Evolutionary conservation across 768 basidiomycete species (phyloP).

Genomic region (Tephrocybe sp.): DNA sequence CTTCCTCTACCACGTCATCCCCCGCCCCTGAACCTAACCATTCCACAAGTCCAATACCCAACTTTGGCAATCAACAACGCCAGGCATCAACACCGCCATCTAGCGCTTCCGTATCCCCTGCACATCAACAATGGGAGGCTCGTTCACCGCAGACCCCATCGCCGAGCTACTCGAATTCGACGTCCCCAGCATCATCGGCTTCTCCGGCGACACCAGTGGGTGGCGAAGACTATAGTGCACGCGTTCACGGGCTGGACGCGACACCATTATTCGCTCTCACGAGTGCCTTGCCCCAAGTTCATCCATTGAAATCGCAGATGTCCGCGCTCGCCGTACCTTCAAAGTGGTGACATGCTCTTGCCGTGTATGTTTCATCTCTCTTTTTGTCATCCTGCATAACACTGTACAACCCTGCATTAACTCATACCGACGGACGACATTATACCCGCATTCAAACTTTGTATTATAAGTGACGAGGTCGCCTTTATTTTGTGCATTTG

Average conservation of each 20-base stretch:
- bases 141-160: slow-evolving; percentile 55
- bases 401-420: slow-evolving; percentile 11
- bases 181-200: slow-evolving; percentile 59
- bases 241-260: slow-evolving; percentile 42
- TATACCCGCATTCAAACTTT: slow-evolving; percentile 9
- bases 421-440: slow-evolving; percentile 14
- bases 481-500: slow-evolving; percentile 3
- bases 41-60: slow-evolving; percentile 47
- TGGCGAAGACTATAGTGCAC: slow-evolving; percentile 47
- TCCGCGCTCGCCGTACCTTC: slow-evolving; percentile 63
- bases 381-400: slow-evolving; percentile 15
- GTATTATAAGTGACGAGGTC: slow-evolving; percentile 10
- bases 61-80: slow-evolving; percentile 37
- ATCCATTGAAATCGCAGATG: slow-evolving; percentile 58
- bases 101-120: slow-evolving; percentile 27
- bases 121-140: slow-evolving; percentile 22
- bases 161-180: slow-evolving; percentile 46
- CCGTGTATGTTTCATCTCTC: slow-evolving; percentile 21
- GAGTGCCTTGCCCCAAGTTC: slow-evolving; percentile 27
- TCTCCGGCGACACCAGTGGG: slow-evolving; percentile 60
- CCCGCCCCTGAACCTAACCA: slow-evolving; percentile 39
- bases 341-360: slow-evolving; percentile 45
- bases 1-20: slow-evolving; percentile 33
- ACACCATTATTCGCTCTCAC: slow-evolving; percentile 38
- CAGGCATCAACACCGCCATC: slow-evolving; percentile 26